Conservation (phyloP, 2,329 filamentous ascomycete genomes). For the Alternaria triticimaculans region DNA sequence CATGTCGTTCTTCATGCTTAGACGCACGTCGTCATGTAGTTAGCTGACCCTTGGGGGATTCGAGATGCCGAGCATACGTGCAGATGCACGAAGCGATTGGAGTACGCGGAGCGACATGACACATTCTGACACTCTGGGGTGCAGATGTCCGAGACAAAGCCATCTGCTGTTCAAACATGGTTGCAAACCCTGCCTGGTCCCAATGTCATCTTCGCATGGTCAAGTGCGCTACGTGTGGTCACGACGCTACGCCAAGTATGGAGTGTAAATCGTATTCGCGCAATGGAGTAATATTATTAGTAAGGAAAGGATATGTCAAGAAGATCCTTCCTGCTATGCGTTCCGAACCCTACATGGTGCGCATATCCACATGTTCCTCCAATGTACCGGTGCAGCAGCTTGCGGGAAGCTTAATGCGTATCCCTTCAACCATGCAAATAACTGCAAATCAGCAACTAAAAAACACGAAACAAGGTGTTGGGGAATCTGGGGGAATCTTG, state of each 20-base stretch:
- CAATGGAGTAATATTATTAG: conserved; percentile 37
- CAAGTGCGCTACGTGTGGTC: background rate
- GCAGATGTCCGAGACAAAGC: conserved; percentile 17
- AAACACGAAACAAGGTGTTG: conserved; percentile 17
- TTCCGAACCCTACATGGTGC: conserved; percentile 14
- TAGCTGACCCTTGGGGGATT: conserved; percentile 1
- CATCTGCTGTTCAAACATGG: conserved; percentile 1
- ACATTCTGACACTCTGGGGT: conserved; percentile 14
- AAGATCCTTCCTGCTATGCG: conserved; percentile 17
- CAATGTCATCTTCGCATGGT: background rate
- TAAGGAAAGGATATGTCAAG: conserved; percentile 28
- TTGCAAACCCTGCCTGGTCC: conserved; percentile 1
- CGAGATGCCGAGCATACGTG: conserved; percentile 5
- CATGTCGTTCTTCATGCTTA: conserved; percentile 12
- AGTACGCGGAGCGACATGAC: background rate
- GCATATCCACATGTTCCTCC: conserved; percentile 15
- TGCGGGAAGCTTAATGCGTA: conserved; percentile 15
- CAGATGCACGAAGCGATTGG: conserved; percentile 7
- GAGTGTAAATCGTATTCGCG: background rate
- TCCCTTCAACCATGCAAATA: conserved; percentile 23
- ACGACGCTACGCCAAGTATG: background rate
- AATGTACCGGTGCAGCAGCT: conserved; percentile 7
- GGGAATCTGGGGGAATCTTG: conserved; percentile 38
- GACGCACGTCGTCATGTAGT: background rate
- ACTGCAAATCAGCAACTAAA: conserved; percentile 15